Conservation (phyloP, 768 basidiomycete genomes). For the Auricularia heimuer region DNA sequence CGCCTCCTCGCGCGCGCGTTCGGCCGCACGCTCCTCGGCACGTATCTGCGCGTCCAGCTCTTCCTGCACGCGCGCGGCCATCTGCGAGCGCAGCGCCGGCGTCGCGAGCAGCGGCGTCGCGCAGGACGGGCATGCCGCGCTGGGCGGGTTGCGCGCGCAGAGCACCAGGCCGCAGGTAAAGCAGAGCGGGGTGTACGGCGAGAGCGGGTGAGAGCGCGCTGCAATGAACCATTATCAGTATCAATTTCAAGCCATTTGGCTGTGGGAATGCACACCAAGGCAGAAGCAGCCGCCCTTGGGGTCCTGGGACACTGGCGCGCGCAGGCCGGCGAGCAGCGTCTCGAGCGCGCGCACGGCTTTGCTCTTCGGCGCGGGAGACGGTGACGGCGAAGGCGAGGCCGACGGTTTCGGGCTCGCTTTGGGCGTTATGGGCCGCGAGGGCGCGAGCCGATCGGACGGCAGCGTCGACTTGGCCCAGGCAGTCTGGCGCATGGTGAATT, state of each 20-base stretch:
- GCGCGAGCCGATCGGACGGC: neutral
- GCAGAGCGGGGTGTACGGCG: slow-evolving; percentile 46
- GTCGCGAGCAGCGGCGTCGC: slow-evolving; percentile 27
- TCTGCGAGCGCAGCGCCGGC: slow-evolving; percentile 25
- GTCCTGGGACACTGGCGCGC: slow-evolving; percentile 30
- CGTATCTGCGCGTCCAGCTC: slow-evolving; percentile 34
- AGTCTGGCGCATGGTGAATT: neutral
- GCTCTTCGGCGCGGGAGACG: slow-evolving; percentile 29
- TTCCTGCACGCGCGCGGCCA: slow-evolving; percentile 16
- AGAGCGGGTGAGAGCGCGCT: slow-evolving; percentile 54
- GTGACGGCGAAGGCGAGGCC: neutral
- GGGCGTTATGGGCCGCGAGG: neutral
- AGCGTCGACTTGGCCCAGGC: neutral
- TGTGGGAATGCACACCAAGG: slow-evolving; percentile 35
- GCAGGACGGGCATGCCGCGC: slow-evolving; percentile 49
- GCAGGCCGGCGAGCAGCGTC: slow-evolving; percentile 32
- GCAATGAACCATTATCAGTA: neutral
- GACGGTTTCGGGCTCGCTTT: neutral
- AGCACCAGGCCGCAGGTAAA: slow-evolving; percentile 51
- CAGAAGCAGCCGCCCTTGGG: slow-evolving; percentile 63
- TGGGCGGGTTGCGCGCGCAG: slow-evolving; percentile 46
- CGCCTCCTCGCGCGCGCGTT: slow-evolving; percentile 38
- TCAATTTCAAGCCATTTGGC: neutral
- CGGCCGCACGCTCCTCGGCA: slow-evolving; percentile 39
- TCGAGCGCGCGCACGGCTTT: slow-evolving; percentile 40